A percentile compares a stretch with the other conserved stretches of the same genome.
Evolutionary conservation across 1,284 basidiomycete genomes (phyloP).

Genomic region (Austroboletus novae-zelandiae): DNA sequence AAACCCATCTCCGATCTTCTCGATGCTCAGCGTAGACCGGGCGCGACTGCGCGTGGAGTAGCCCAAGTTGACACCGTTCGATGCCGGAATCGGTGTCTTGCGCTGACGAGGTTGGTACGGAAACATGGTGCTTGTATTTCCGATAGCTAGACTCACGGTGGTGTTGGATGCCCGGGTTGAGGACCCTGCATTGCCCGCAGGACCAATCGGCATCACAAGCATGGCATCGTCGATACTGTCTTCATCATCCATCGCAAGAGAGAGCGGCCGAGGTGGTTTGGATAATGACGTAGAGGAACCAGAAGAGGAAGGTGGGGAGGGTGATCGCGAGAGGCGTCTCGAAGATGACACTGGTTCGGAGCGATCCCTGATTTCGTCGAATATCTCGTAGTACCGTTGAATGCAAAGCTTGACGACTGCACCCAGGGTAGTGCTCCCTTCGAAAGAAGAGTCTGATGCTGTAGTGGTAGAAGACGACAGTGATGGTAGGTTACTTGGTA

Average conservation of each 20-base stretch:
- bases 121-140: constrained; percentile 11
- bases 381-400: constrained; percentile 79
- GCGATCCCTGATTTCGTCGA: constrained; percentile 72
- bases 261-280: constrained; percentile 20
- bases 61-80: constrained; percentile 18
- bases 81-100: constrained; percentile 27
- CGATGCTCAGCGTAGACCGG: constrained; percentile 62
- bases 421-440: constrained; percentile 64
- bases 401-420: constrained; percentile 75
- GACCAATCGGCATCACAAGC: constrained; percentile 71
- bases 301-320: constrained; percentile 28
- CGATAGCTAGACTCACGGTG: neutral
- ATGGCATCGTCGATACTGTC: constrained; percentile 71
- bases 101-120: constrained; percentile 42
- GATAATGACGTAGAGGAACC: constrained; percentile 29
- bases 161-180: constrained; percentile 11
- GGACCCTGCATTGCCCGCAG: constrained; percentile 25
- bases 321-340: constrained; percentile 22
- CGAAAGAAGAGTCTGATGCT: constrained; percentile 28
- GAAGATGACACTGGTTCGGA: constrained; percentile 52
- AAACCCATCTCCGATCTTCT: constrained; percentile 35
- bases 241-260: constrained; percentile 48
- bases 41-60: constrained; percentile 39
- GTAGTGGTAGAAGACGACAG: constrained; percentile 22
- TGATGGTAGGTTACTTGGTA: constrained; percentile 8